Percentiles rank a stretch among this genome's conserved stretches.
Evolutionary conservation across 495 filamentous ascomycete genomes (phyloP).

Genomic region (Terfezia boudieri): DNA sequence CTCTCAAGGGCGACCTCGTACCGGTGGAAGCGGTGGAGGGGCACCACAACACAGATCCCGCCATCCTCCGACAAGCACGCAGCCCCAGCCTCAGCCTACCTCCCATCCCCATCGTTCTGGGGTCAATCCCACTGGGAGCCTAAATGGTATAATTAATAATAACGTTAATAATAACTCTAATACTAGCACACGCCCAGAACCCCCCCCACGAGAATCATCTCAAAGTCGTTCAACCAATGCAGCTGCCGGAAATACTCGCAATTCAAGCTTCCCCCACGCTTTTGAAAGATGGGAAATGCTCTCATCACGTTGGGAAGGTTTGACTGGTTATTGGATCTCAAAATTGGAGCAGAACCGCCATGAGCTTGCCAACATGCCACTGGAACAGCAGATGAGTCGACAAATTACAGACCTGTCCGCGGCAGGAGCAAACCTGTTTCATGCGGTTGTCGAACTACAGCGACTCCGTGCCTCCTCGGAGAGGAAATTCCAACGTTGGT

Average conservation of each 20-base stretch:
- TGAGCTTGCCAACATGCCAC: slow-evolving; percentile 56
- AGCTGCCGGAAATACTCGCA: slow-evolving; percentile 21
- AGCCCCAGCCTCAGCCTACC: neutral
- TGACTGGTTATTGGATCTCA: slow-evolving; percentile 93
- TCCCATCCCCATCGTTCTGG: too few species aligned
- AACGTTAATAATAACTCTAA: too few species aligned
- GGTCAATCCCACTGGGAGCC: too few species aligned
- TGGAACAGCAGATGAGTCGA: slow-evolving; percentile 68
- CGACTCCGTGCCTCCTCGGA: slow-evolving; percentile 88
- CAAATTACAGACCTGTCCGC: slow-evolving; percentile 92
- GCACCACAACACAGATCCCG: too few species aligned
- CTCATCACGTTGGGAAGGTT: slow-evolving; percentile 93
- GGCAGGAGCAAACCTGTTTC: slow-evolving; percentile 89
- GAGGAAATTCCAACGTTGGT: slow-evolving; percentile 96
- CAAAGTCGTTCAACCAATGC: slow-evolving; percentile 13
- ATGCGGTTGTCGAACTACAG: slow-evolving; percentile 90
- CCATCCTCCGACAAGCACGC: too few species aligned
- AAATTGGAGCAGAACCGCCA: slow-evolving; percentile 72
- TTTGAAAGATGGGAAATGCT: slow-evolving; percentile 95
- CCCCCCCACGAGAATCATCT: slow-evolving; percentile 18
- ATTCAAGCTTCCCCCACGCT: slow-evolving; percentile 67
- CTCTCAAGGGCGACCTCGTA: too few species aligned
- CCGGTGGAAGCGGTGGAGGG: too few species aligned
- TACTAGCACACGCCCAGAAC: slow-evolving; percentile 11
- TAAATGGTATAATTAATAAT: too few species aligned